Evolutionary conservation across 2,329 filamentous ascomycete species (phyloP), one percentile per base, ranked within the genome.

Genomic region (Pseudopyricularia javanii): DNA sequence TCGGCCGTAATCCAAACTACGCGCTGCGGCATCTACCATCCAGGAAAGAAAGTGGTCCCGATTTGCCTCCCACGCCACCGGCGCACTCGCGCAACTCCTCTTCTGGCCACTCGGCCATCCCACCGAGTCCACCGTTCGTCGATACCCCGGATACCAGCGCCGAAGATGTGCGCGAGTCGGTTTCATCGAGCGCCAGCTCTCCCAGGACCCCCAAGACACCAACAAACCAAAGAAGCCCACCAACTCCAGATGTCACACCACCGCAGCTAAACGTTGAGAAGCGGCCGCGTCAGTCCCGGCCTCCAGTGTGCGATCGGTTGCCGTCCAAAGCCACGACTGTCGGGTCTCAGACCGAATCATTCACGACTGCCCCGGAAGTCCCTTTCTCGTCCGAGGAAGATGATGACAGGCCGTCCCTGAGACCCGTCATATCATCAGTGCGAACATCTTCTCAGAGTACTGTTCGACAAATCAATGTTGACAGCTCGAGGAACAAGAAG

Each of bases 181-280:
- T 45, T 15, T 45, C 40, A 20, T 24, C 40, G 52, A 61, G 22
- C 43, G 15, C 32, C 28, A 45, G 50, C 28, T 35, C 50, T n/a
- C 54, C 59, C 28, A 69, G 66, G 53, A 61, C 71, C 9, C 76
- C 75, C n/a, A 70, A 72, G 53, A 87, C 83, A 5, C 82, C 83
- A 50, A 75, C 80, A 28, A 79, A 80, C 57, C 79, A 83, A 57
- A 75, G 76, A 61, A 86, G 81, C 59, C 83, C 83, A 15, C 85
- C 84, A 32, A 90, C 86, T 3, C 86, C 86, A 33, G 86, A 89
- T 66, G 78, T 85, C 47, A 90, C 86, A 15, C 86, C 85, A 51
- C 86, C 86, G 34, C 76, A 80, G 17, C 58, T 59, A 7, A 56
- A 54, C 55, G 65, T 67, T 45, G 61, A 64, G 49, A 66, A 65